These are phyloP conservation scores for Curvularia sp. DNA, from an alignment of 2,329 filamentous ascomycete species.

Conservation along the genomic window DNA sequence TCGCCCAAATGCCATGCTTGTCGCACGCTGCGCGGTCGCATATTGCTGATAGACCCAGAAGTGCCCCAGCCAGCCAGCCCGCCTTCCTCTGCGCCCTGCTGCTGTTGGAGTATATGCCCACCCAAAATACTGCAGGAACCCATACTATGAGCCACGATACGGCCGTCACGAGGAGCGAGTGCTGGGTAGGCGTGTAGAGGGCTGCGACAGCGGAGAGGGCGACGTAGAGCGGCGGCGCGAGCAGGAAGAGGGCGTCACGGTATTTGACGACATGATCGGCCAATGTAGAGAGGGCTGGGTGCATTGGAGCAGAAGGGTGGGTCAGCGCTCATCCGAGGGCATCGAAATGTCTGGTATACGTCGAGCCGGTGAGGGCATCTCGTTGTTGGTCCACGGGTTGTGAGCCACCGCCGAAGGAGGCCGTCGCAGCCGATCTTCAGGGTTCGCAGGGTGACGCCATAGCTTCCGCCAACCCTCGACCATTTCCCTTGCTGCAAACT, in stretches of 20 bases:
- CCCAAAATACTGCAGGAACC: slow-evolving; percentile 42
- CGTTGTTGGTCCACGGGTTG: slow-evolving; percentile 7
- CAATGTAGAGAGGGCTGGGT: slow-evolving; percentile 41
- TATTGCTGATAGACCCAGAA: slow-evolving; percentile 53
- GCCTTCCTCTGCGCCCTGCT: slow-evolving; percentile 36
- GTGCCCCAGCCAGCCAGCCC: slow-evolving; percentile 52
- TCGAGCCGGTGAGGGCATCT: slow-evolving; percentile 8
- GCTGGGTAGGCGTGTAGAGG: slow-evolving; percentile 46
- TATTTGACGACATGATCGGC: slow-evolving; percentile 45
- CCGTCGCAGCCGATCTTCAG: slow-evolving; percentile 8
- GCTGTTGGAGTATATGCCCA: slow-evolving; percentile 42
- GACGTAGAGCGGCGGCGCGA: slow-evolving; percentile 47
- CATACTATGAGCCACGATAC: slow-evolving; percentile 55
- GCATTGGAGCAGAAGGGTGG: slow-evolving; percentile 47
- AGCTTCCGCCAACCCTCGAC: neutral
- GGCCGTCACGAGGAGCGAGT: slow-evolving; percentile 54
- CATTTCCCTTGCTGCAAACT: neutral
- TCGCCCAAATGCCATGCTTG: slow-evolving; percentile 54
- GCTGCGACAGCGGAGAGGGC: slow-evolving; percentile 46
- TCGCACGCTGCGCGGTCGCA: slow-evolving; percentile 56
- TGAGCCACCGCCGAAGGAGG: slow-evolving; percentile 5
- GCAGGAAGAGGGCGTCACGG: slow-evolving; percentile 30
- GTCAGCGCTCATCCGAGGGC: slow-evolving; percentile 45
- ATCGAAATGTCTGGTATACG: slow-evolving; percentile 34
- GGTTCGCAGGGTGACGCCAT: slow-evolving; percentile 11